Base-by-base conservation (phyloP, 306 rosid genomes). In the Citrullus colocynthis region DNA sequence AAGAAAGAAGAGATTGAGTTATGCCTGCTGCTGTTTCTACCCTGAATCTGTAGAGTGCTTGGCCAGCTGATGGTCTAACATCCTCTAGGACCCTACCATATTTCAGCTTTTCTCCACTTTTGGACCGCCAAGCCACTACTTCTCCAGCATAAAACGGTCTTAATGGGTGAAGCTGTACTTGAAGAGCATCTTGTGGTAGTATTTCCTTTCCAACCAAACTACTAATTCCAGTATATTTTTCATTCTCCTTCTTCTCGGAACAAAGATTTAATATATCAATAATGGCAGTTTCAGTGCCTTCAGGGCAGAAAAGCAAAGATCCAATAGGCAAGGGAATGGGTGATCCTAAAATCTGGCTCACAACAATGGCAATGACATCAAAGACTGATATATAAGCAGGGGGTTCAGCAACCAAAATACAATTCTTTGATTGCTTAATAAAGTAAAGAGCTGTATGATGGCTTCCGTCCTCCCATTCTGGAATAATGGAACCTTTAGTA, bases 51-150 rank as follows among this genome's bases (percentile, higher is more conserved):
- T 94, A 92, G 71, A 94, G 81, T 77, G 96, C 93, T 88, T 94
- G 98, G 84, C 97, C 98, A 21, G 97, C 91, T 69, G 91, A 80
- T 57, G 98, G 93, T 64, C 96, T 89, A 62, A 92, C 96, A 83
- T 94, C 91, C 86, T 90, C 96, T 20, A 87, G 87, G 64, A 94
- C 91, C 75, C 85, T 89, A 44, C 98, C 98, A 79, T 94, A 94
- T 79, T 89, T 92, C 57, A 94, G 85, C 87, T 94, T 94, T 79
- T 94, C 96, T 79, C 98, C 98, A 54, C 83, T 91, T 84, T 92
- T 92, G 75, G 90, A 86, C 34, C 96, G 94, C 98, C 98, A 94
- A 69, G 98, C 98, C 76, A 94, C 98, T 86, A 94, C 86, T 89
- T 94, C 98, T 69, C 95, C 97, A 21, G 93, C 89, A 73, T 92